Conservation (phyloP, 768 basidiomycete genomes). For the Pisolithus albus region DNA sequence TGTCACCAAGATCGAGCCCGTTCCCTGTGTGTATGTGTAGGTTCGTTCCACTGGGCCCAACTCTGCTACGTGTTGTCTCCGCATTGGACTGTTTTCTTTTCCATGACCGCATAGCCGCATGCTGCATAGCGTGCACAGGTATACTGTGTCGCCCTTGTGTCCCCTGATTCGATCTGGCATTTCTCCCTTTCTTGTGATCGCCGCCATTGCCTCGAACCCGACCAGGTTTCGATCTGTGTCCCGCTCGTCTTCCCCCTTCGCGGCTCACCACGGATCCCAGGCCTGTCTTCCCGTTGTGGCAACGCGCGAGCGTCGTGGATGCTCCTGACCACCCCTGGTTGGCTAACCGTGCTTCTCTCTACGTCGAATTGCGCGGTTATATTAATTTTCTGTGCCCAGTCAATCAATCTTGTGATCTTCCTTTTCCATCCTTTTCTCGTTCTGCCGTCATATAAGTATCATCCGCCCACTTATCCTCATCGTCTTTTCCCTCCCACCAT, state of each 20-base stretch:
- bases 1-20: too few species aligned
- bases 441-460: conserved; percentile 26
- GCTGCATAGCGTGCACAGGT: too few species aligned
- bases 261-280: conserved; percentile 7
- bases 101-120: too few species aligned
- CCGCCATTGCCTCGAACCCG: not conserved
- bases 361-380: conserved; percentile 27
- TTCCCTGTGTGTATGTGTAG: too few species aligned
- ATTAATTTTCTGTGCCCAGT: conserved; percentile 26
- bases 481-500: conserved; percentile 22
- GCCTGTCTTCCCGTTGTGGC: conserved; percentile 12
- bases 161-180: too few species aligned
- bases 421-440: conserved; percentile 32
- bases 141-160: too few species aligned
- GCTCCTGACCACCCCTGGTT: conserved; percentile 14
- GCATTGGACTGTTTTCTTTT: too few species aligned
- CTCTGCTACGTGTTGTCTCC: too few species aligned
- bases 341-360: conserved; percentile 27
- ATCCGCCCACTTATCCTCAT: conserved; percentile 20
- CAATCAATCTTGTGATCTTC: conserved; percentile 25
- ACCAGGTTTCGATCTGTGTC: too few species aligned
- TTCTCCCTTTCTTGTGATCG: not conserved
- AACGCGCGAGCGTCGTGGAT: conserved; percentile 15
- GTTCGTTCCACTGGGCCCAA: too few species aligned
- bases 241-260: not conserved